phyloP scores from a whole-genome alignment of 805 yeast species.

The Scheffersomyces lignosus region DNA sequence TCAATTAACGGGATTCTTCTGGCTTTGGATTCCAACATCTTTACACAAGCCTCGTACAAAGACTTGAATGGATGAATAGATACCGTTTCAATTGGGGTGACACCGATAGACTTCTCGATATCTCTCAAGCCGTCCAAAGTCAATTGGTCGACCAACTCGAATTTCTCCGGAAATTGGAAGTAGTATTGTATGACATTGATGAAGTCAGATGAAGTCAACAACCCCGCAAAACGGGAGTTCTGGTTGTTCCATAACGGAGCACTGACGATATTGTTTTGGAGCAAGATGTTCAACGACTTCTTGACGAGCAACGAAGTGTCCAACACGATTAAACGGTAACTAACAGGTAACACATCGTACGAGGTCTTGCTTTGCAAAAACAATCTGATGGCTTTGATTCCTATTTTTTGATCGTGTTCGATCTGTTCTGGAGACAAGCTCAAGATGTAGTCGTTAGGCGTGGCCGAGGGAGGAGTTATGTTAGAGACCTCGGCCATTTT shows the following conservation, averaged over 20 bases:
- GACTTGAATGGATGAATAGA: slow-evolving; percentile 90
- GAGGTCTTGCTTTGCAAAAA: slow-evolving; percentile 90
- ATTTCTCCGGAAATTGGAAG: slow-evolving; percentile 83
- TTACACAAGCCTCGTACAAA: slow-evolving; percentile 87
- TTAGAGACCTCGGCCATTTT: slow-evolving; percentile 23
- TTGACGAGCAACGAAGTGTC: slow-evolving; percentile 90
- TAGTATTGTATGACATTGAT: slow-evolving; percentile 94
- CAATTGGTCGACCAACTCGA: slow-evolving; percentile 82
- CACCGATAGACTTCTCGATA: slow-evolving; percentile 85
- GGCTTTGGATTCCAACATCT: slow-evolving; percentile 85
- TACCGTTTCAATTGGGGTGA: slow-evolving; percentile 78
- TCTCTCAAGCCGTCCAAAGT: slow-evolving; percentile 83
- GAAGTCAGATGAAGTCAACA: slow-evolving; percentile 88
- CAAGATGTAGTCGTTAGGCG: slow-evolving; percentile 45
- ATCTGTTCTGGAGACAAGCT: slow-evolving; percentile 42
- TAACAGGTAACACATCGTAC: slow-evolving; percentile 94
- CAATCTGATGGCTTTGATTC: slow-evolving; percentile 76
- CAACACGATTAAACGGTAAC: slow-evolving; percentile 86
- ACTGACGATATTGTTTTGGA: slow-evolving; percentile 92
- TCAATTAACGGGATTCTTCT: slow-evolving; percentile 94
- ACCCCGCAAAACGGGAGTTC: slow-evolving; percentile 88
- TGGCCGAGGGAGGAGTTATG: slow-evolving; percentile 23
- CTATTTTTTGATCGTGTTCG: slow-evolving; percentile 66
- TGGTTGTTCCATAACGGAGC: slow-evolving; percentile 97
- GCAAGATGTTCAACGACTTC: slow-evolving; percentile 81